Base-by-base conservation (phyloP, 2,329 filamentous ascomycete species). In the Lachnellula arida region DNA sequence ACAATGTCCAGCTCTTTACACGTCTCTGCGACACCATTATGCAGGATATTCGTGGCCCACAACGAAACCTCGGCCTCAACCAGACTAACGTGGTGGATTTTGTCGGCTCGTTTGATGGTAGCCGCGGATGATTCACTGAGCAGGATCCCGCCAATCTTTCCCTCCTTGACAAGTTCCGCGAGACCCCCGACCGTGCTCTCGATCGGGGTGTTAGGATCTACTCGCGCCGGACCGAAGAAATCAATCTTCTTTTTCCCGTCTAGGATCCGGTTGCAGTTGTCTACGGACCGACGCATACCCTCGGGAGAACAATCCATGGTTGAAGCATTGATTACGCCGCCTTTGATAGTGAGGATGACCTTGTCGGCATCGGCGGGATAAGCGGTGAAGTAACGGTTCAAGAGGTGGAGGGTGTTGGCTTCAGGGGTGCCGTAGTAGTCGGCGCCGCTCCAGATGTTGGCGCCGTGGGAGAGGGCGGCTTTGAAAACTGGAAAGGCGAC, bases 331-430 rank as follows among this genome's bases (percentile, higher is more conserved):
- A 76, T 68, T 40, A 74, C 46, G 11, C 75, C 79, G 34, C 82
- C 83, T 71, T 87, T 88, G 67, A 88, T 77, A 64, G 77, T 78
- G 51, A 88, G 70, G 12, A 84, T 75, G 9, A 88, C 75, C 65
- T 82, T 81, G 51, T 78, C 72, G 9, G 84, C 82, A 58, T 87
- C 81, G 59, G 84, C 79, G 1, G 85, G 85, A 65, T 87, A 79
- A 56, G 78, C 76, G 39, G 75, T 75, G 67, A 88, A 86, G 72
- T 88, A 88, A 23, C 75, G 73, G 60, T 81, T 77, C 32, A 88
- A 71, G 5, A 88, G 71, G 40, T 81, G 78, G 65, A 86, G 70
- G 2, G 77, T 81, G 71, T 86, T 85, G 64, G 76, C 75, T 14
- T 80, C 74, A 1, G 78, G 77, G 0, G 75, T 72, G 42, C 85